Evolutionary conservation across 2,329 filamentous ascomycete species (phyloP).

Genomic region (Septoria petroselini): DNA sequence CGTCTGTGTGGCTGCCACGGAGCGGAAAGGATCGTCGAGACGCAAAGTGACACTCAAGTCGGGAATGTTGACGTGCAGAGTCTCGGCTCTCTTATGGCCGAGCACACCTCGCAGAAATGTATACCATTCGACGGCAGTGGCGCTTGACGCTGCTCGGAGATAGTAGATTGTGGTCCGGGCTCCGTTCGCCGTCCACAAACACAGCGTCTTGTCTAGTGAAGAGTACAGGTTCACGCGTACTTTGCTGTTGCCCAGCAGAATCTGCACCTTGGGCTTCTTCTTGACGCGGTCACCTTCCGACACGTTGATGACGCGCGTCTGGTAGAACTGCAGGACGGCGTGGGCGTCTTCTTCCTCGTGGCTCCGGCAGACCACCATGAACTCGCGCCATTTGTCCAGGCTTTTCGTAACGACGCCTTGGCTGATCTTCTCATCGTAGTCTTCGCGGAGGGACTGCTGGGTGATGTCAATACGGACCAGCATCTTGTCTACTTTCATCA

Average conservation of each 20-base stretch:
- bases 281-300: conserved; percentile 51
- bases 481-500: conserved; percentile 68
- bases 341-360: conserved; percentile 52
- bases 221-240: conserved; percentile 63
- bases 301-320: conserved; percentile 53
- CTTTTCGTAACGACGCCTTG: conserved; percentile 57
- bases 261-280: conserved; percentile 56
- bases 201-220: conserved; percentile 64
- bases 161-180: conserved; percentile 59
- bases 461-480: conserved; percentile 59
- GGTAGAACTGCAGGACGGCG: conserved; percentile 36
- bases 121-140: conserved; percentile 66
- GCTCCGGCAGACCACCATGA: conserved; percentile 59
- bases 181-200: conserved; percentile 57
- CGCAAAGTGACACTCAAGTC: conserved; percentile 59
- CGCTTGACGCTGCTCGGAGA: conserved; percentile 58
- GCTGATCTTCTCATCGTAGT: conserved; percentile 63
- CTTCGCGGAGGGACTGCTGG: conserved; percentile 51
- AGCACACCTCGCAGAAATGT: conserved; percentile 61
- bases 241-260: conserved; percentile 53
- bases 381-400: conserved; percentile 65
- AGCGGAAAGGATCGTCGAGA: conserved; percentile 59
- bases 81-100: conserved; percentile 56
- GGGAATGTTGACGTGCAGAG: conserved; percentile 60
- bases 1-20: conserved; percentile 47